phyloP scores from a whole-genome alignment of 768 basidiomycete genomes.

The Boletus vermiculosoides region DNA sequence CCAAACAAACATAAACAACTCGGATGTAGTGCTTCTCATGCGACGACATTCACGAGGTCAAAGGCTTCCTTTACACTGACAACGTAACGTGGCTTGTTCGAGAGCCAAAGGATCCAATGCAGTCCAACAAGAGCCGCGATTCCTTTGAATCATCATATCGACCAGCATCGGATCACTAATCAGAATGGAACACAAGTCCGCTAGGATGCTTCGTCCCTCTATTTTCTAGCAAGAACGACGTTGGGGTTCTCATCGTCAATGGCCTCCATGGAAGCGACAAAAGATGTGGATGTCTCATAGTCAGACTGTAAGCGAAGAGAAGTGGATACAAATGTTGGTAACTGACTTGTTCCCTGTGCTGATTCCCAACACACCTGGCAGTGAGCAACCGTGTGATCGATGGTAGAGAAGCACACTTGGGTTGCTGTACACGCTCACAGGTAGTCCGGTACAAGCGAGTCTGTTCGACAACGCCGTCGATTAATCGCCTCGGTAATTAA shows the following conservation, averaged over 20 bases:
- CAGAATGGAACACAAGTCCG: background rate
- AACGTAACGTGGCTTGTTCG: background rate
- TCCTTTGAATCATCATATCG: background rate
- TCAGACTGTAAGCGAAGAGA: background rate
- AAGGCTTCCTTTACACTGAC: background rate
- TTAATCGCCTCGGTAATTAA: background rate
- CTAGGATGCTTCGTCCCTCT: background rate
- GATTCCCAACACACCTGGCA: background rate
- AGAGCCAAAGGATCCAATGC: background rate
- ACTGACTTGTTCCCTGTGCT: background rate
- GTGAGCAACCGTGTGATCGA: background rate
- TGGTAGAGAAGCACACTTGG: background rate
- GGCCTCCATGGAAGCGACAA: background rate
- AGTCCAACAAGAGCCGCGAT: background rate
- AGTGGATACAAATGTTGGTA: background rate
- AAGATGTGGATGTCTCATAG: background rate
- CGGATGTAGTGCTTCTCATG: background rate
- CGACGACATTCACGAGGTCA: background rate
- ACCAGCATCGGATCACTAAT: background rate
- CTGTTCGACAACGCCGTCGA: background rate
- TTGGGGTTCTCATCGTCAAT: background rate
- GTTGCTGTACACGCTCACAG: background rate
- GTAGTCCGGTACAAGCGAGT: background rate
- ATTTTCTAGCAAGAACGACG: background rate
- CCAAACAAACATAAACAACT: constrained; percentile 15